Conservation (phyloP, 164 flowering plant genomes). For the Cinnamomum chago region DNA sequence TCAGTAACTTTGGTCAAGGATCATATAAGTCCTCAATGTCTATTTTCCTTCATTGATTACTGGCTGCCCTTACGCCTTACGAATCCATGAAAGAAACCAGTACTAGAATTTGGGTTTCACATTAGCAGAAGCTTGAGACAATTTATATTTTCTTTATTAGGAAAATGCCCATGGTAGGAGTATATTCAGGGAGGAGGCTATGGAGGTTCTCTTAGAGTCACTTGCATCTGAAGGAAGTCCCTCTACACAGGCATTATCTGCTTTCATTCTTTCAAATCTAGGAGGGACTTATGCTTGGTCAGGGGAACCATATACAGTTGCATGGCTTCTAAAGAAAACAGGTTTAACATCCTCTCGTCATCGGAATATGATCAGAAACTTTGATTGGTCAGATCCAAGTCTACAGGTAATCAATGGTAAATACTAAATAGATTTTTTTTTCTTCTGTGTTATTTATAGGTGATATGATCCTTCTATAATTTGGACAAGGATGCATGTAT, state of each 20-base stretch:
- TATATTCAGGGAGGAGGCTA: constrained; percentile 49
- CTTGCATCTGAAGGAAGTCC: constrained; percentile 42
- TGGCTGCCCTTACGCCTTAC: not conserved
- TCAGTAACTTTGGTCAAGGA: not conserved
- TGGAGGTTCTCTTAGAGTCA: constrained; percentile 48
- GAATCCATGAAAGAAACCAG: not conserved
- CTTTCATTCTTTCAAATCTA: constrained; percentile 62
- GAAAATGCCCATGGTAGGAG: constrained; percentile 44
- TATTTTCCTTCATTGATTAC: not conserved
- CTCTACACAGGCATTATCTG: constrained; percentile 38
- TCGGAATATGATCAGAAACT: constrained; percentile 52
- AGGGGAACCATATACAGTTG: constrained; percentile 69
- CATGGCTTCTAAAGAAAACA: constrained; percentile 65
- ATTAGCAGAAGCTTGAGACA: no score
- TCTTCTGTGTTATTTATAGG: not conserved
- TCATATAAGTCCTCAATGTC: not conserved
- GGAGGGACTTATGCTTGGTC: constrained; percentile 79
- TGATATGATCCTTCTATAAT: not conserved
- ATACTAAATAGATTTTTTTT: not conserved
- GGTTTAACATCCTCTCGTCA: constrained; percentile 48
- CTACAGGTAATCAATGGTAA: constrained; percentile 43
- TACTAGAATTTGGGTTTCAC: not conserved
- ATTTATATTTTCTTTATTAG: constrained; percentile 27
- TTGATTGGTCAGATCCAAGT: constrained; percentile 54
- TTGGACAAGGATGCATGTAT: no score